Evolutionary conservation across 2,329 filamentous ascomycete species (phyloP), one percentile per base, ranked within the genome.

Genomic region (Laburnicola sp.): DNA sequence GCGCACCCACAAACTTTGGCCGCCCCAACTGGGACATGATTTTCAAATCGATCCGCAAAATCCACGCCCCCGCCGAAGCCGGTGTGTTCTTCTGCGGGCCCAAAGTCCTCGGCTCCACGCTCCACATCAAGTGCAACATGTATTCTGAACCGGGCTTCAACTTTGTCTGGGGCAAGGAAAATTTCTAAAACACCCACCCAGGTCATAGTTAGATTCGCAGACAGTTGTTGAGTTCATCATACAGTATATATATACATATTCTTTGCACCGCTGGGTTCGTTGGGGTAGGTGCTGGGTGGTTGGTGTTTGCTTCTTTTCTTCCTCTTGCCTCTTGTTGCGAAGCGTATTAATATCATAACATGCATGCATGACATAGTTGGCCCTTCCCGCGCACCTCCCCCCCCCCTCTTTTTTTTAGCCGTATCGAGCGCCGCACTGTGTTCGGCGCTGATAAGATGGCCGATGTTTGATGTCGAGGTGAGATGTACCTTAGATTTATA

Each of bases 11-110:
- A 37, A 94, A 91, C 76, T 91, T 94, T 69, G 90, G 90, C 47
- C 80, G 89, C 23, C 90, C 90, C 11, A 93, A 94, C 75, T 94
- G 90, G 90, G 88, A 94, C 69, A 90, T 90, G 83, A 89, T 95
- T 64, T 94, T 94, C 77, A 83, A 88, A 57, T 86, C 86, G 48
- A 89, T 95, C 69, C 80, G 89, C 65, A 91, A 91, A 74, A 83
- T 94, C 45, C 73, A 75, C 57, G 50, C 65, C 2, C 73, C 73
- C 5, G 72, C 73, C 7, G 73, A 75, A 59, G 73, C 73, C 1
- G 73, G 73, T 59, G 73, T 75, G 9, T 75, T 94, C 78, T 94
- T 93, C 79, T 94, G 89, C 69, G 89, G 89, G 0, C 89, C 89
- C 30, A 93, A 93, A 76, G 85, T 83, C 1, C 74, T 93, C 58